phyloP scores from a whole-genome alignment of 345 rosid species.

The Eucalyptus curtisii region DNA sequence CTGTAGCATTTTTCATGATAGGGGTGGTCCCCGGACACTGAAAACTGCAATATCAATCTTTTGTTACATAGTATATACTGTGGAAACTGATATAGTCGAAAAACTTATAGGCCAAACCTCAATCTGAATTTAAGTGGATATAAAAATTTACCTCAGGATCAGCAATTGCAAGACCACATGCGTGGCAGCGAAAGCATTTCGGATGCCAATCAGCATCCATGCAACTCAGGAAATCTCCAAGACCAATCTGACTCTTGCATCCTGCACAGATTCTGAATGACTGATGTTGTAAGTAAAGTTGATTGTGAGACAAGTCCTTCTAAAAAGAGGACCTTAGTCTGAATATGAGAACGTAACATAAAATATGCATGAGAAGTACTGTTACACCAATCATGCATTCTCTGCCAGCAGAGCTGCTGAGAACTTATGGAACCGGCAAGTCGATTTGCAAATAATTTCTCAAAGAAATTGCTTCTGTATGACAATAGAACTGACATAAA shows the following conservation, averaged over 20 bases:
- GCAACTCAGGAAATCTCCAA: slow-evolving; percentile 15
- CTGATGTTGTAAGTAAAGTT: not conserved
- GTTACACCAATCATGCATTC: not conserved
- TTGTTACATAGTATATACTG: not conserved
- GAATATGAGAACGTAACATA: not conserved
- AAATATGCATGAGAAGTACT: not conserved
- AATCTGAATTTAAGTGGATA: not conserved
- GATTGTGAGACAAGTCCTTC: not conserved
- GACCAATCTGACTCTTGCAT: slow-evolving; percentile 23
- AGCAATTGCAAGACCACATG: slow-evolving; percentile 17
- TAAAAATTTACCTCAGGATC: slow-evolving; percentile 40
- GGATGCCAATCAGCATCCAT: slow-evolving; percentile 33
- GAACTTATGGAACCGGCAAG: not conserved
- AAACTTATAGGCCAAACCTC: not conserved
- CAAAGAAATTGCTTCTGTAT: not conserved
- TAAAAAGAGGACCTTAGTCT: not conserved
- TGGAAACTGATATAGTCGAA: not conserved
- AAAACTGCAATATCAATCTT: not conserved
- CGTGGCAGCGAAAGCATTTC: slow-evolving; percentile 23
- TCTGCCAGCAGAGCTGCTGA: not conserved
- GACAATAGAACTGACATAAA: not conserved
- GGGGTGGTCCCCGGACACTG: slow-evolving; percentile 25
- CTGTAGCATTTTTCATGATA: slow-evolving; percentile 68
- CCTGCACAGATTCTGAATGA: slow-evolving; percentile 23
- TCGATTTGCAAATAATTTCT: not conserved